Percentiles rank a stretch among this genome's conserved stretches.
Evolutionary conservation across 768 basidiomycete species (phyloP).

Genomic region (Chlorophyllum brunneum): DNA sequence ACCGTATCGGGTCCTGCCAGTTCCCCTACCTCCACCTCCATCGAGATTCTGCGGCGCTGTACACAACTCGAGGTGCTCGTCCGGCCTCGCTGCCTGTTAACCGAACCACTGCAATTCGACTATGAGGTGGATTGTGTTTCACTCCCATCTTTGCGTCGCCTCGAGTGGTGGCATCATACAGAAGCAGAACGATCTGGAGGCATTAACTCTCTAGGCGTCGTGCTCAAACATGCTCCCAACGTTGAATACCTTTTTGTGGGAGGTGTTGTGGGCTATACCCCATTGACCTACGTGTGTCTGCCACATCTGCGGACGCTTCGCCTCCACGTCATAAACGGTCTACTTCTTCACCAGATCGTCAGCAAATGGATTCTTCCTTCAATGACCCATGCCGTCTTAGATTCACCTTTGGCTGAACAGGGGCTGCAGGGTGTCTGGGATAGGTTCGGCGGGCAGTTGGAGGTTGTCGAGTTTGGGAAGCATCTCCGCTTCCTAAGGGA

Average conservation of each 20-base stretch:
- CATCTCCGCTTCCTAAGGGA: slow-evolving; percentile 49
- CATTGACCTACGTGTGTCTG: slow-evolving; percentile 31
- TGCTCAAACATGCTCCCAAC: slow-evolving; percentile 50
- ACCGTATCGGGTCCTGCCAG: slow-evolving; percentile 36
- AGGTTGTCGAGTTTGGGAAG: slow-evolving; percentile 54
- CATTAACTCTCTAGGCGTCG: slow-evolving; percentile 54
- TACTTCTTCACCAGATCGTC: slow-evolving; percentile 46
- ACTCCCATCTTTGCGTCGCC: slow-evolving; percentile 49
- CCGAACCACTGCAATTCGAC: slow-evolving; percentile 40
- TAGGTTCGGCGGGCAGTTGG: slow-evolving; percentile 44
- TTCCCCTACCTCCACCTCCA: slow-evolving; percentile 27
- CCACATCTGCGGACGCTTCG: slow-evolving; percentile 51
- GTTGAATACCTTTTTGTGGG: slow-evolving; percentile 56
- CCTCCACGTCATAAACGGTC: slow-evolving; percentile 42
- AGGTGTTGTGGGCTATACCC: slow-evolving; percentile 33
- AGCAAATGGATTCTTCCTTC: slow-evolving; percentile 49
- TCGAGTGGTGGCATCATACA: slow-evolving; percentile 67
- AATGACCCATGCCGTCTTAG: slow-evolving; percentile 48
- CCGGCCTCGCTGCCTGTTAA: slow-evolving; percentile 34
- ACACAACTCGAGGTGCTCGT: slow-evolving; percentile 50
- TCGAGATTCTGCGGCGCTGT: slow-evolving; percentile 48
- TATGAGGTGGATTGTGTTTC: slow-evolving; percentile 45
- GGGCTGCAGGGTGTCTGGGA: slow-evolving; percentile 46
- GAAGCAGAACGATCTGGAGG: slow-evolving; percentile 61
- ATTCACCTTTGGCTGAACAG: slow-evolving; percentile 36